phyloP scores from a whole-genome alignment of 1,139 yeast species.

The Diutina sp. region DNA sequence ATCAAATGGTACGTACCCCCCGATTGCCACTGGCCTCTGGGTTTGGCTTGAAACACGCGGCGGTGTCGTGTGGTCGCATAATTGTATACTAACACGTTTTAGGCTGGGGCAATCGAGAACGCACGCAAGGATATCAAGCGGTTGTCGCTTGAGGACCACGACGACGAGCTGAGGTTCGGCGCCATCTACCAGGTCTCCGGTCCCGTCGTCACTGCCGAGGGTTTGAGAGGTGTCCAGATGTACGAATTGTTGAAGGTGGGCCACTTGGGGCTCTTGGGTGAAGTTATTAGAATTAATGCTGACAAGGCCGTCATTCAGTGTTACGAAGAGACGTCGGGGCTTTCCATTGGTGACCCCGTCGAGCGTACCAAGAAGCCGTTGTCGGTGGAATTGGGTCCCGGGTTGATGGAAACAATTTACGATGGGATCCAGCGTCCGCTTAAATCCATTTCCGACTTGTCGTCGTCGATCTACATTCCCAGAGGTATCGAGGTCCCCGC shows the following conservation, averaged over 20 bases:
- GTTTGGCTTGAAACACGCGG: neutral
- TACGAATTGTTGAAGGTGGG: conserved; percentile 96
- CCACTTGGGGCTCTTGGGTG: conserved; percentile 93
- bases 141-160: conserved; percentile 60
- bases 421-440: conserved; percentile 99
- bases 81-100: neutral
- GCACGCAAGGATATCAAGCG: conserved; percentile 91
- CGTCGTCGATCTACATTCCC: conserved; percentile 92
- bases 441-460: conserved; percentile 73
- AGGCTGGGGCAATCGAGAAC: conserved; percentile 96
- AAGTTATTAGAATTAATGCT: conserved; percentile 89
- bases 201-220: conserved; percentile 94
- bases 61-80: neutral
- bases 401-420: conserved; percentile 95
- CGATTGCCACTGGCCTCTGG: neutral
- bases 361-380: conserved; percentile 95
- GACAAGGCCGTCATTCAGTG: conserved; percentile 98
- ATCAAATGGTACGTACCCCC: neutral
- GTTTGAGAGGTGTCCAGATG: conserved; percentile 99
- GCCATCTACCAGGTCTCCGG: conserved; percentile 90
- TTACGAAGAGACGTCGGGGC: conserved; percentile 98
- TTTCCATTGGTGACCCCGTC: conserved; percentile 98
- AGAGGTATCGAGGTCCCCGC: conserved; percentile 98
- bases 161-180: conserved; percentile 70
- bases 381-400: conserved; percentile 97